phyloP scores from a whole-genome alignment of 2,329 filamentous ascomycete genomes.

The Monosporascus sp. region DNA sequence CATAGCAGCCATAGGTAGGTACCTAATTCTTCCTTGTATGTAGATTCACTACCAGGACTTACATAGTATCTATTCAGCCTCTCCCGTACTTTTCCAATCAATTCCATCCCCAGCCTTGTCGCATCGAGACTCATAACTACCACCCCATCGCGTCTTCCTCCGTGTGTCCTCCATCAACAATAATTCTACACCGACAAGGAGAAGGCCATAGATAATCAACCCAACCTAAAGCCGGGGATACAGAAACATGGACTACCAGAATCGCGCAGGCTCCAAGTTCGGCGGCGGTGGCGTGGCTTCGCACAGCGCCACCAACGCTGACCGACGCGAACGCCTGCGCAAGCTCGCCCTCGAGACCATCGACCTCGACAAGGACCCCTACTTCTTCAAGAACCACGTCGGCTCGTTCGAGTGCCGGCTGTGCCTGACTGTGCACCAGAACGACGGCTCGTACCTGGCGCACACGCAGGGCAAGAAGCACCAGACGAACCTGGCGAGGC shows the following conservation, averaged over 20 bases:
- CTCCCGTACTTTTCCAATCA: too few relatives aligned
- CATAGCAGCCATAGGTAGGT: too few relatives aligned
- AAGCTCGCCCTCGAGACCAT: slow-evolving; percentile 98
- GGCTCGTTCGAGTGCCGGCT: slow-evolving; percentile 97
- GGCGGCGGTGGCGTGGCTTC: slow-evolving; percentile 96
- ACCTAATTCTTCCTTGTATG: too few relatives aligned
- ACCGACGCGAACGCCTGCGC: slow-evolving; percentile 92
- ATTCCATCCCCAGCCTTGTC: too few relatives aligned
- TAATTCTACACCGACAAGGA: background rate
- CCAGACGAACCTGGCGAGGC: slow-evolving; percentile 93
- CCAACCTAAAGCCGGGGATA: background rate
- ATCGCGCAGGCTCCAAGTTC: slow-evolving; percentile 95
- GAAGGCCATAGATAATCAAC: background rate
- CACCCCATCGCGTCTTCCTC: background rate
- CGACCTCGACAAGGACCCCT: slow-evolving; percentile 98
- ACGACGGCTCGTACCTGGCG: slow-evolving; percentile 96
- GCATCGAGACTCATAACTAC: background rate
- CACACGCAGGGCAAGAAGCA: slow-evolving; percentile 99
- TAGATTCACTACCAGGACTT: too few relatives aligned
- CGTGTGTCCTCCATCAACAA: background rate
- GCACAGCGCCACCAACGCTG: slow-evolving; percentile 87
- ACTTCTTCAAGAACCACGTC: slow-evolving; percentile 99
- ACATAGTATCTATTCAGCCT: too few relatives aligned
- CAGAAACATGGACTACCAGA: slow-evolving; percentile 65
- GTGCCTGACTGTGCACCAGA: slow-evolving; percentile 96